Percentiles rank a stretch among this genome's conserved stretches.
phyloP scores from a whole-genome alignment of 768 basidiomycete genomes.

The Panus rudis region DNA sequence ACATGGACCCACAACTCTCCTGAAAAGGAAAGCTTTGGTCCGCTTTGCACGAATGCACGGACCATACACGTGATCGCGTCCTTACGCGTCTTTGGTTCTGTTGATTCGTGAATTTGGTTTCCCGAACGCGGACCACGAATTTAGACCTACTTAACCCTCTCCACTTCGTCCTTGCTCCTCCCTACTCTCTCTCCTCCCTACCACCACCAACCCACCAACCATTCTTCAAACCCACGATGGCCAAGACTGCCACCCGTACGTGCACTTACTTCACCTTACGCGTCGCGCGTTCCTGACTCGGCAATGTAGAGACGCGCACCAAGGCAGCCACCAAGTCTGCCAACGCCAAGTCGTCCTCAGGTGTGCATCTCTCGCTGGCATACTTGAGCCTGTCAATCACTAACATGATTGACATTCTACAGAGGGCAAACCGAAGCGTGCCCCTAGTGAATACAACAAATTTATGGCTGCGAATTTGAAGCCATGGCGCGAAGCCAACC shows the following conservation, averaged over 20 bases:
- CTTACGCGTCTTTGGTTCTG: constrained; percentile 8
- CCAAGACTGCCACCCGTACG: constrained; percentile 44
- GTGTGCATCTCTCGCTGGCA: constrained; percentile 13
- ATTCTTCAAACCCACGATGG: constrained; percentile 30
- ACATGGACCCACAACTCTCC: too few species aligned
- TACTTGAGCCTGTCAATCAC: constrained; percentile 3
- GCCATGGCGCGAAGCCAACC: constrained; percentile 48
- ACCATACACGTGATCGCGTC: constrained; percentile 12
- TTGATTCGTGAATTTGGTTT: too few species aligned
- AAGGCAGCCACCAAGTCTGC: constrained; percentile 52
- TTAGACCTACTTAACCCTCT: constrained; percentile 7
- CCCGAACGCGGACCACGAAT: too few species aligned
- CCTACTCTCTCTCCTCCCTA: constrained; percentile 11
- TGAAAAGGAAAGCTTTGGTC: too few species aligned
- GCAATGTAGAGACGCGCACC: constrained; percentile 41
- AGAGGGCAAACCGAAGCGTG: constrained; percentile 50
- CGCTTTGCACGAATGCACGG: neutral
- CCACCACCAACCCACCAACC: constrained; percentile 11
- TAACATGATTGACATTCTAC: constrained; percentile 1
- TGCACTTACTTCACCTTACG: constrained; percentile 1
- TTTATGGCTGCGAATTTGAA: constrained; percentile 53
- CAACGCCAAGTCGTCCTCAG: constrained; percentile 38
- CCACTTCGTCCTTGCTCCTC: neutral
- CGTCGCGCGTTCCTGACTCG: neutral
- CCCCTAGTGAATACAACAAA: constrained; percentile 52